Evolutionary conservation across 2,329 filamentous ascomycete genomes (phyloP), one percentile per base, ranked within the genome.

Genomic region (Penicillium sp.): DNA sequence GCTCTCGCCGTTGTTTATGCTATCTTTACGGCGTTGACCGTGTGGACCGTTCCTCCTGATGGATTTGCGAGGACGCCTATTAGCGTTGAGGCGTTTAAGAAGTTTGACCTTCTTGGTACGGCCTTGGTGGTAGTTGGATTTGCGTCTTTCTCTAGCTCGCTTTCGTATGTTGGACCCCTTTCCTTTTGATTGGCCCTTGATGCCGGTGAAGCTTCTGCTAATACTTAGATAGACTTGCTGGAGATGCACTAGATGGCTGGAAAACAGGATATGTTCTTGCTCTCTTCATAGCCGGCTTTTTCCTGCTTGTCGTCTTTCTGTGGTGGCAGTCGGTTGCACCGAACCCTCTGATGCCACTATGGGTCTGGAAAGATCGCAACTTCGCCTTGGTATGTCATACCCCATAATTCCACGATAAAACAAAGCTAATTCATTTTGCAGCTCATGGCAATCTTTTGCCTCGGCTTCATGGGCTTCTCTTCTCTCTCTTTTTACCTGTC

Each of bases 381-480:
- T 89, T 89, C 68, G 82, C 82, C 2, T 70, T 89, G 26, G 81
- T 85, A 68, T 61, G 77, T 57, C 4, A 8, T 1, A n/a, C 9
- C 14, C 11, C 9, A 22, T 15, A 27, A 26, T 5, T n/a, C 35
- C 15, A 26, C 14, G 4, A 31, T 9, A 4, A n/a, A 20, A 26
- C 11, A 26, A 26, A 11, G 9, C 15, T 18, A 26, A 11, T 20
- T 14, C 8, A 22, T 26, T 40, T 14, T 11, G 3, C n/a, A 83
- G 79, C 77, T 86, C 25, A 82, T 88, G 40, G 63, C 74, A 6
- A 80, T 82, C 4, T 74, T 86, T 25, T 77, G 82, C 8, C 74
- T 87, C 2, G 86, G 86, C 6, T 86, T 84, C 64, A 83, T 87
- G 73, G 81, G 81, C 5, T 89, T 89, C 63, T 77, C 81, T 1